These are phyloP conservation scores for Exutisphaerella laricina DNA, from an alignment of 2,329 filamentous ascomycete genomes.

Conservation along the genomic window DNA sequence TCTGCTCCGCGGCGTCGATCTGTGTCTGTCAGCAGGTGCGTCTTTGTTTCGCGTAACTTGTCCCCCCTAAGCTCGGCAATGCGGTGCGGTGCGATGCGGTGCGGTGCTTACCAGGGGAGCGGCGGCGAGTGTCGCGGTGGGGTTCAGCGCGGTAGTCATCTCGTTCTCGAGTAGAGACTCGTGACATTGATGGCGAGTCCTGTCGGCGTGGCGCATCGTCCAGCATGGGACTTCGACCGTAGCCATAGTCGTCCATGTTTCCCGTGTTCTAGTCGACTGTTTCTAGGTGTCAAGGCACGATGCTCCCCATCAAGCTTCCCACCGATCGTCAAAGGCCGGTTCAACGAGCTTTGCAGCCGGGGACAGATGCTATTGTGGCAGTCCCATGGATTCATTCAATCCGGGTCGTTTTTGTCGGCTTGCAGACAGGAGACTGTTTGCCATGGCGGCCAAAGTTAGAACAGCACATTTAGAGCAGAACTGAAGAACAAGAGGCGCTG, in stretches of 20 bases:
- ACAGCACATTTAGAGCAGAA: conserved; percentile 16
- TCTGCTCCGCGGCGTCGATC: conserved; percentile 34
- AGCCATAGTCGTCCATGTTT: conserved; percentile 23
- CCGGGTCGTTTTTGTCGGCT: too few relatives aligned
- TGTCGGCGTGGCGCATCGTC: conserved; percentile 3
- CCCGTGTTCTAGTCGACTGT: neutral
- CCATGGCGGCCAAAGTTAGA: conserved; percentile 27
- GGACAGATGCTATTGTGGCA: neutral
- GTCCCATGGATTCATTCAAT: too few relatives aligned
- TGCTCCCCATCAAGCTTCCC: conserved; percentile 17
- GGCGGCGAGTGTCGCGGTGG: conserved; percentile 27
- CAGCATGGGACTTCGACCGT: conserved; percentile 9
- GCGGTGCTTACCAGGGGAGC: conserved; percentile 27
- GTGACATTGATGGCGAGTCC: conserved; percentile 12
- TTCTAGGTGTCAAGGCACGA: conserved; percentile 3
- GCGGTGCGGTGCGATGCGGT: too few relatives aligned
- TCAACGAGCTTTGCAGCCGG: neutral
- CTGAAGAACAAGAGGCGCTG: conserved; percentile 11
- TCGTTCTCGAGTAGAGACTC: conserved; percentile 18
- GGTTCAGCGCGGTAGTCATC: conserved; percentile 28
- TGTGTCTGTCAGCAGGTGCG: conserved; percentile 13
- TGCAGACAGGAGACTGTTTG: conserved; percentile 26
- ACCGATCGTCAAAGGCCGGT: neutral
- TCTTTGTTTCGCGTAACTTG: neutral
- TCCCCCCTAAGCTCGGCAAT: too few relatives aligned